Conservation (phyloP, 2,329 filamentous ascomycete species). For the Chaetomiaceae sp. region DNA sequence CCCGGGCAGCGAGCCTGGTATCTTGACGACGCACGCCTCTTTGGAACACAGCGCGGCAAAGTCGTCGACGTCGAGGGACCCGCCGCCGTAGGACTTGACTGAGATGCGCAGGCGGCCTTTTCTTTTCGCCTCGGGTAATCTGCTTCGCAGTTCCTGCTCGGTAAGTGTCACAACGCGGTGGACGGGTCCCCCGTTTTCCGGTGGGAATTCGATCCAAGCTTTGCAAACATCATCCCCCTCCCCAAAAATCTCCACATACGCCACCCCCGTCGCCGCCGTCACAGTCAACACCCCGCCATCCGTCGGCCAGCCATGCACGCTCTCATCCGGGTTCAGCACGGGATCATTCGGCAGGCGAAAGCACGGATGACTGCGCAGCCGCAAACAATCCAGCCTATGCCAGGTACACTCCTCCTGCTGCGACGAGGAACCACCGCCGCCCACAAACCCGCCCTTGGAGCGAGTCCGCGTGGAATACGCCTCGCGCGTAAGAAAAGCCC, state of each 20-base stretch:
- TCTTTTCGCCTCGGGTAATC: conserved; percentile 67
- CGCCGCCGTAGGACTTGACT: conserved; percentile 72
- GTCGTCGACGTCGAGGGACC: conserved; percentile 72
- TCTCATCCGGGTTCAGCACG: conserved; percentile 60
- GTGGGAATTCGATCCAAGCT: conserved; percentile 74
- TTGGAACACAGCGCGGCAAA: conserved; percentile 68
- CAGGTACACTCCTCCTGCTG: conserved; percentile 82
- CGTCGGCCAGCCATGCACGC: conserved; percentile 80
- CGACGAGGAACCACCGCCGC: too few relatives aligned
- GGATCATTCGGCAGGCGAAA: conserved; percentile 79
- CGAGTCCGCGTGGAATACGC: conserved; percentile 84
- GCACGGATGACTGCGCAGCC: conserved; percentile 85
- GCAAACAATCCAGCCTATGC: conserved; percentile 84
- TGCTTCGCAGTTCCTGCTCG: conserved; percentile 68
- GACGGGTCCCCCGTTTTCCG: conserved; percentile 52
- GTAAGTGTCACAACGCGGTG: conserved; percentile 70
- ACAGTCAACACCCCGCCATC: conserved; percentile 72
- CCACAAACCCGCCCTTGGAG: conserved; percentile 76
- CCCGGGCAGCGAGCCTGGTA: conserved; percentile 51
- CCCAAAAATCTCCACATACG: conserved; percentile 76
- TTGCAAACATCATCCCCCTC: conserved; percentile 79
- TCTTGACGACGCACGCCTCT: conserved; percentile 64
- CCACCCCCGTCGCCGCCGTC: conserved; percentile 75
- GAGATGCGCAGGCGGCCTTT: conserved; percentile 67
- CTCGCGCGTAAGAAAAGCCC: conserved; percentile 76